A percentile compares a stretch with the other conserved stretches of the same genome.
phyloP scores from a whole-genome alignment of 768 basidiomycete genomes.

The Coprinopsis marcescibilis region DNA sequence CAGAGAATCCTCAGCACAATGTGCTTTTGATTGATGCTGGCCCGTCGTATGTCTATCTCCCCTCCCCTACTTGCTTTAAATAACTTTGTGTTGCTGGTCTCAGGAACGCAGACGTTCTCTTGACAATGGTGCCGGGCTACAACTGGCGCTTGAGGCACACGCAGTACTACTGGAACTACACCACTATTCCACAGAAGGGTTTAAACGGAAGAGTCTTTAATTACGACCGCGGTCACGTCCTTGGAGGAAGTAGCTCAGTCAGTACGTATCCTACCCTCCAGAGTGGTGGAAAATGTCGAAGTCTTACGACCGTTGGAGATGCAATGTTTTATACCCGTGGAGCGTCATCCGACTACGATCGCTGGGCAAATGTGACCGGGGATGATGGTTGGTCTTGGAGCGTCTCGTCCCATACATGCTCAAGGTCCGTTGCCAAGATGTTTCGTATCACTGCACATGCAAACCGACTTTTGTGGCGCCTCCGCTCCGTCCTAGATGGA shows the following conservation, averaged over 20 bases:
- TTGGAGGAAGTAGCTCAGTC: slow-evolving; percentile 28
- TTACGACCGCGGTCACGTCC: slow-evolving; percentile 23
- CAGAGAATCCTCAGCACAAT: slow-evolving; percentile 3
- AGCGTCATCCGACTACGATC: slow-evolving; percentile 24
- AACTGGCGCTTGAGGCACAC: slow-evolving; percentile 11
- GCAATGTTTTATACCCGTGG: slow-evolving; percentile 19
- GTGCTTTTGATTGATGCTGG: slow-evolving; percentile 10
- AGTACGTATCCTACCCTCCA: slow-evolving; percentile 17
- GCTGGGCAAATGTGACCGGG: slow-evolving; percentile 20
- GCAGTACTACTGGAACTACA: slow-evolving; percentile 29
- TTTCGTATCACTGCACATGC: no score
- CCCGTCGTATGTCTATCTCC: slow-evolving; percentile 12
- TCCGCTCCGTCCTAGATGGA: slow-evolving; percentile 22
- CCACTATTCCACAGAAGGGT: slow-evolving; percentile 26
- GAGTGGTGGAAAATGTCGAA: not conserved
- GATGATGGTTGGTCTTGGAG: slow-evolving; percentile 31
- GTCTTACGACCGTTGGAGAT: slow-evolving; percentile 8
- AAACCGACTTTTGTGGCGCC: no score
- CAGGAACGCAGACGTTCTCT: slow-evolving; percentile 4
- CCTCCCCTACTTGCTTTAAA: not conserved
- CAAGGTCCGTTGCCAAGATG: slow-evolving; percentile 4
- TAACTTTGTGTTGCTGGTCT: not conserved
- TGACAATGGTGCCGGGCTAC: slow-evolving; percentile 10
- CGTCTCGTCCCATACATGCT: slow-evolving; percentile 18
- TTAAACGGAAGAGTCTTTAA: slow-evolving; percentile 20